Evolutionary conservation across 2,329 filamentous ascomycete species (phyloP), one percentile per base, ranked within the genome.

Genomic region (Calonectria crousiana): DNA sequence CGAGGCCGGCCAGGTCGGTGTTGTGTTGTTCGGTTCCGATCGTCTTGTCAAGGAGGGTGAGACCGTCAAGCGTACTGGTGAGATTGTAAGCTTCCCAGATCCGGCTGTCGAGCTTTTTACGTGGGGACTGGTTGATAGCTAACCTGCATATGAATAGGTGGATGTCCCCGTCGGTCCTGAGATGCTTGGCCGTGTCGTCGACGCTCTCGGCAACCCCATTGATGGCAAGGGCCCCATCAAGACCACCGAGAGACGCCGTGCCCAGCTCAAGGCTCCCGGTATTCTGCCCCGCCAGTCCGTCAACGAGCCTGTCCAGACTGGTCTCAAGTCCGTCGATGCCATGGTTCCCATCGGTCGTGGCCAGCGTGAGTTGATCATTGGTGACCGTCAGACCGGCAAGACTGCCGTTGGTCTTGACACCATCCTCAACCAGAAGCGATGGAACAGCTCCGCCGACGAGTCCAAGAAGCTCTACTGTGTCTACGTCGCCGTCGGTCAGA

Each of bases 291-390:
- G 97, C 88, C 93, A 91, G 84, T 99, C 97, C 87, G 97, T 99
- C 93, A 95, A 95, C 90, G 92, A 99, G 92, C 96, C 97, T 82
- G 96, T 99, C 81, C 97, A 99, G 93, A 99, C 97, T 87, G 97
- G 97, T 91, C 93, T 98, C 84, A 99, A 99, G 93, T 98, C 95
- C 83, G 92, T 99, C 90, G 97, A 99, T 87, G 96, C 97, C 89
- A 98, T 99, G 97, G 97, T 99, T 83, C 97, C 97, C 84, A 98
- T 99, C 84, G 97, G 97, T 87, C 97, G 97, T 96, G 97, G 97
- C 86, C 97, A 99, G 92, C 97, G 97, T 96, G 97, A 99, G 92
- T 91, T 99, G 92, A 98, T 99, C 88, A 99, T 99, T 89, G 97
- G 97, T 91, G 97, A 99, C 87, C 97, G 97, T 95, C 97, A 99